phyloP scores from a whole-genome alignment of 257 asterid genomes.

The Jacaranda copaia region DNA sequence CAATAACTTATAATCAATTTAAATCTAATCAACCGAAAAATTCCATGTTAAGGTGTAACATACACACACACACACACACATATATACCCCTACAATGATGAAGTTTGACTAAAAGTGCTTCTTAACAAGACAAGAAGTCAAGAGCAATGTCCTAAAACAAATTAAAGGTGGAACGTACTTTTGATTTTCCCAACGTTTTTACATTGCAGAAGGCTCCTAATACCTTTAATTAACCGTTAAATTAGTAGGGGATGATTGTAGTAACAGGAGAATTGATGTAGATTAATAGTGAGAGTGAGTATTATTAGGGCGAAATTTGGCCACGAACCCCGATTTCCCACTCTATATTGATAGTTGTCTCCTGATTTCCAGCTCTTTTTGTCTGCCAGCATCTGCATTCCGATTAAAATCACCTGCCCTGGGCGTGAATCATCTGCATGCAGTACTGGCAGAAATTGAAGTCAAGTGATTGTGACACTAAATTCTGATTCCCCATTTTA shows the following conservation, averaged over 20 bases:
- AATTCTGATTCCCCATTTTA: not conserved
- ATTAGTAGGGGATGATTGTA: too few relatives aligned
- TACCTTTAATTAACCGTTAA: not conserved
- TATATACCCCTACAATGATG: not conserved
- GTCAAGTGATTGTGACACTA: not conserved
- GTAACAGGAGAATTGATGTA: too few relatives aligned
- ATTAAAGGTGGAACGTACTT: not conserved
- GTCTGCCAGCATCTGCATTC: not conserved
- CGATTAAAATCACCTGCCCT: not conserved
- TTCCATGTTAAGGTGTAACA: too few relatives aligned
- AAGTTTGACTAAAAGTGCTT: conserved; percentile 8
- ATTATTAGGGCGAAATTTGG: too few relatives aligned
- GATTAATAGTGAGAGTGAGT: too few relatives aligned
- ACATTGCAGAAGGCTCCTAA: not conserved
- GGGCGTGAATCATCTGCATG: not conserved
- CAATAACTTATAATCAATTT: too few relatives aligned
- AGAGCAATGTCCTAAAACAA: too few relatives aligned
- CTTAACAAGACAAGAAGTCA: not conserved
- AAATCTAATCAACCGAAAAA: too few relatives aligned
- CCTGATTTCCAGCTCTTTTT: not conserved
- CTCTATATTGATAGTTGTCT: too few relatives aligned
- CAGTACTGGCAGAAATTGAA: not conserved
- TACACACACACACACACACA: too few relatives aligned
- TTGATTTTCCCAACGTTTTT: not conserved
- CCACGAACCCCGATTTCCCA: too few relatives aligned